phyloP scores from a whole-genome alignment of 257 asterid genomes.

The Nicotiana tomentosiformis region DNA sequence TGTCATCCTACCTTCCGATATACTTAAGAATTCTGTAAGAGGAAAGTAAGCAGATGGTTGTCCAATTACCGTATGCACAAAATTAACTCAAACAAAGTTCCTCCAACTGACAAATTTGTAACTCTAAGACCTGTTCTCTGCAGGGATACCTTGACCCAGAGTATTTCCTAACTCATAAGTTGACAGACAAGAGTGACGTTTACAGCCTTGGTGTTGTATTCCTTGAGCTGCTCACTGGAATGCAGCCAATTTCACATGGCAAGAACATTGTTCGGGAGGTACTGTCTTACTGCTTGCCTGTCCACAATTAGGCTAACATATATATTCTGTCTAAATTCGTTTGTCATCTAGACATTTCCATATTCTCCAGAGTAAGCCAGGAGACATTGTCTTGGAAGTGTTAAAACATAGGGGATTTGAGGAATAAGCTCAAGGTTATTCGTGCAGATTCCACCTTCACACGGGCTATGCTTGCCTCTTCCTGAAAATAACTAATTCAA shows the following conservation, averaged over 20 bases:
- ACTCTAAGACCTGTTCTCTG: slow-evolving; percentile 10
- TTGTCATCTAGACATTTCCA: not conserved
- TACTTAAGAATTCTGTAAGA: not conserved
- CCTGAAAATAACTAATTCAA: not conserved
- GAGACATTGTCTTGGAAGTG: not conserved
- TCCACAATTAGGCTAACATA: not conserved
- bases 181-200: slow-evolving; percentile 95
- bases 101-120: not conserved
- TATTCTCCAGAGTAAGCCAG: not conserved
- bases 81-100: no score
- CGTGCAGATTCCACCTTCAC: not conserved
- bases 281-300: not conserved
- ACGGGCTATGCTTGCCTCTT: not conserved
- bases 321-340: not conserved
- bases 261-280: slow-evolving; percentile 99
- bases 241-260: slow-evolving; percentile 95
- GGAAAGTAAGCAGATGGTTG: not conserved
- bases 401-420: not conserved
- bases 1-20: not conserved
- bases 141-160: slow-evolving; percentile 99
- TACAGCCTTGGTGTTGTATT: slow-evolving; percentile 96
- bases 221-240: slow-evolving; percentile 82
- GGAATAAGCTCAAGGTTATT: not conserved
- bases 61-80: no score
- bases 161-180: slow-evolving; percentile 82